phyloP scores from a whole-genome alignment of 805 yeast species.

The Wickerhamomyces ciferrii region DNA sequence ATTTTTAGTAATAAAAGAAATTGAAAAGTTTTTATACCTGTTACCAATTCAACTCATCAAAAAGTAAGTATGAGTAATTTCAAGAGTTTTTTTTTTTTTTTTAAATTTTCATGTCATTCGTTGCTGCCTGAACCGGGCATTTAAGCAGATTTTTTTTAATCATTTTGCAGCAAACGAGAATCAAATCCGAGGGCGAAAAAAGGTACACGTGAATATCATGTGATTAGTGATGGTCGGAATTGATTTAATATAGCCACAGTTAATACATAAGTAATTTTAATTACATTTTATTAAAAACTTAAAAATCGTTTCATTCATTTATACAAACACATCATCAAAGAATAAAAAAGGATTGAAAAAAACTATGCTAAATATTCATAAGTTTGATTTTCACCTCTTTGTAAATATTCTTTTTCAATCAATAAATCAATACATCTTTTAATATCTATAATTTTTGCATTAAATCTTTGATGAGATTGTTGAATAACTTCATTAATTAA shows the following conservation, averaged over 20 bases:
- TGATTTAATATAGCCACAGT: neutral
- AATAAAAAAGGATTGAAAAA: too few relatives aligned
- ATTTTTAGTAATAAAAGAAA: neutral
- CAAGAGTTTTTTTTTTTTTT: neutral
- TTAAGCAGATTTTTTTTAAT: neutral
- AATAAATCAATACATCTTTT: constrained; percentile 81
- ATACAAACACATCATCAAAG: too few relatives aligned
- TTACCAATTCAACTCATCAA: neutral
- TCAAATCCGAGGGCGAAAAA: neutral
- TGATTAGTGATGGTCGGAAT: neutral
- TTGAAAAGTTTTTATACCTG: neutral
- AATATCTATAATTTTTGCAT: constrained; percentile 80
- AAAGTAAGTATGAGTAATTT: neutral
- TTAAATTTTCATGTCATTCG: neutral
- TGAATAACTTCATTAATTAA: constrained; percentile 84
- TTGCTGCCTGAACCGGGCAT: neutral
- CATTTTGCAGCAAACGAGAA: neutral
- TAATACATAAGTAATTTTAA: too few relatives aligned
- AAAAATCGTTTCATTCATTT: neutral
- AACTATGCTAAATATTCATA: constrained; percentile 75
- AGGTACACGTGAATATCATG: neutral
- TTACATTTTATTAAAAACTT: too few relatives aligned
- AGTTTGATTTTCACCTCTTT: constrained; percentile 65
- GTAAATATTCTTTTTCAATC: constrained; percentile 81
- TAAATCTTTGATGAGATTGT: constrained; percentile 75